phyloP scores from a whole-genome alignment of 495 filamentous ascomycete species.

The Hapsidospora chrysogenum region DNA sequence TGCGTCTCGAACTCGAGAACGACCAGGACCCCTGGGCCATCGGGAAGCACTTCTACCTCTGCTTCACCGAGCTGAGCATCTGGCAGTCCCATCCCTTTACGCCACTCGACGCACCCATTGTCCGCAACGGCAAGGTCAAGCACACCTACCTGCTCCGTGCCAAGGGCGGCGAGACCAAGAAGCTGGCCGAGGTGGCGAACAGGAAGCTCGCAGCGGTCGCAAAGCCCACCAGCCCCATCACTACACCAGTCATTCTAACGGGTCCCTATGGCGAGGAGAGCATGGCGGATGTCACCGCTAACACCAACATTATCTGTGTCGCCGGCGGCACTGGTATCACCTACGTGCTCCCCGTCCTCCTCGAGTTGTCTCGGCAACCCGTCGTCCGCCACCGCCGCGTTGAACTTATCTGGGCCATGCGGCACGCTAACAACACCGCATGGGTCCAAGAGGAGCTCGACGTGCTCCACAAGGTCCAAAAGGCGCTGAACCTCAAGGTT shows the following conservation, averaged over 20 bases:
- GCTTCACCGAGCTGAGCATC: slow-evolving; percentile 38
- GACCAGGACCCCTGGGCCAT: slow-evolving; percentile 37
- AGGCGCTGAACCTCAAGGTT: slow-evolving; percentile 24
- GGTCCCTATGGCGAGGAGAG: slow-evolving; percentile 42
- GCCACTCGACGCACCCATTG: slow-evolving; percentile 29
- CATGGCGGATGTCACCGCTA: slow-evolving; percentile 17
- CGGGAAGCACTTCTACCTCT: slow-evolving; percentile 51
- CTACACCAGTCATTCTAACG: slow-evolving; percentile 34
- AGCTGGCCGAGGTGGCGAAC: slow-evolving; percentile 25
- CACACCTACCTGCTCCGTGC: slow-evolving; percentile 49
- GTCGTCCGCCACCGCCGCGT: slow-evolving; percentile 18
- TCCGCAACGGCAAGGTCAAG: slow-evolving; percentile 12
- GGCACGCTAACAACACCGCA: slow-evolving; percentile 29
- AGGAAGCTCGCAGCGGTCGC: slow-evolving; percentile 11
- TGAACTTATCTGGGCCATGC: slow-evolving; percentile 46
- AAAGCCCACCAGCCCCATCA: slow-evolving; percentile 7
- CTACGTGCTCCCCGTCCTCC: slow-evolving; percentile 40
- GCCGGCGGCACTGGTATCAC: slow-evolving; percentile 51
- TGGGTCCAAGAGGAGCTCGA: slow-evolving; percentile 43
- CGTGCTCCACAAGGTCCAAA: slow-evolving; percentile 19
- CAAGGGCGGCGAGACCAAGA: slow-evolving; percentile 41
- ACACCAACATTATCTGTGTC: slow-evolving; percentile 39
- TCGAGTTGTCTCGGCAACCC: slow-evolving; percentile 20
- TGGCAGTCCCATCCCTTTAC: slow-evolving; percentile 60
- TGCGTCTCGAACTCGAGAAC: slow-evolving; percentile 39